Conservation (phyloP, 768 basidiomycete species). For the Russula sp. region DNA sequence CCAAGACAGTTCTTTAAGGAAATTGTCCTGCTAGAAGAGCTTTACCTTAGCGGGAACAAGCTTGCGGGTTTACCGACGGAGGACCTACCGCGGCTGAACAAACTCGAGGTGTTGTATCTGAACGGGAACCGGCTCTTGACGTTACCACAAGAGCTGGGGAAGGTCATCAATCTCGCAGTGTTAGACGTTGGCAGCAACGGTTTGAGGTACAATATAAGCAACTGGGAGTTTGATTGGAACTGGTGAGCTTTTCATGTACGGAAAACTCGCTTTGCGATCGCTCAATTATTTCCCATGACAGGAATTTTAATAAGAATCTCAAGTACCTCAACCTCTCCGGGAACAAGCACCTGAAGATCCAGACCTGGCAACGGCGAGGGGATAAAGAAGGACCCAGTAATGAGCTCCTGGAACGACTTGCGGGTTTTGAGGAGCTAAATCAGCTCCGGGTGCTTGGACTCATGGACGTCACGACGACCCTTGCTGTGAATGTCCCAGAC, state of each 20-base stretch:
- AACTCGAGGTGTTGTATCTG: constrained; percentile 70
- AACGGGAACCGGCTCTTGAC: constrained; percentile 95
- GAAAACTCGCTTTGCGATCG: not conserved
- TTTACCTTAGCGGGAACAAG: constrained; percentile 95
- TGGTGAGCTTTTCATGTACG: constrained; percentile 52
- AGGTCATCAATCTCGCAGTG: constrained; percentile 68
- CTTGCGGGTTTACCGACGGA: constrained; percentile 85
- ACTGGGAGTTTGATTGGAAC: constrained; percentile 99
- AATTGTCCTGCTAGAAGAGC: constrained; percentile 65
- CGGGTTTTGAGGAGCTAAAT: constrained; percentile 83
- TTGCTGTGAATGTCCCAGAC: constrained; percentile 58
- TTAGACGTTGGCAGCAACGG: constrained; percentile 92
- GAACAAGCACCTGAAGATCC: constrained; percentile 95
- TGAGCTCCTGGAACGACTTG: constrained; percentile 36
- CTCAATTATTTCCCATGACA: constrained; percentile 29
- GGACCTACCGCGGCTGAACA: constrained; percentile 67
- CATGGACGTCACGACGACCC: constrained; percentile 85
- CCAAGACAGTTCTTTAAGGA: constrained; percentile 72
- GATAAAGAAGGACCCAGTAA: constrained; percentile 31
- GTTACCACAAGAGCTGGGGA: constrained; percentile 83
- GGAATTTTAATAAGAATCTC: constrained; percentile 95
- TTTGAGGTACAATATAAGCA: constrained; percentile 95
- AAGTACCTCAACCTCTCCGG: constrained; percentile 95
- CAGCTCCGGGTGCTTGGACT: constrained; percentile 89
- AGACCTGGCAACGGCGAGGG: constrained; percentile 49